Conservation (phyloP, 179 eudicot genomes). For the Gypsophila paniculata region DNA sequence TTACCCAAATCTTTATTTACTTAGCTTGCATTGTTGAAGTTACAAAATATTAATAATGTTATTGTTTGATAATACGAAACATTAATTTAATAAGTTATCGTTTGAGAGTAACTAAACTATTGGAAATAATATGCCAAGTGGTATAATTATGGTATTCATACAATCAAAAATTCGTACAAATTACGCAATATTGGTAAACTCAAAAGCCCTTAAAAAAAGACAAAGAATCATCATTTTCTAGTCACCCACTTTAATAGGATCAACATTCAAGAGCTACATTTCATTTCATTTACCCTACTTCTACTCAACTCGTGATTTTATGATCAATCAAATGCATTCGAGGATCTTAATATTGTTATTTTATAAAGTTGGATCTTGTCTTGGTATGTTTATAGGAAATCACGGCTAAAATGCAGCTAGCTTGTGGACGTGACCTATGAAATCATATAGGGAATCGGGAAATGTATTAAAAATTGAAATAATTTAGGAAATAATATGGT, state of each 20-base stretch:
- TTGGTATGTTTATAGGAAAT: slow-evolving; percentile 2
- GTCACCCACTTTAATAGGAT: not conserved
- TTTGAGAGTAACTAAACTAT: too few relatives aligned
- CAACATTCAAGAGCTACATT: not conserved
- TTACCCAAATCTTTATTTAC: too few relatives aligned
- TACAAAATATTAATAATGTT: too few relatives aligned
- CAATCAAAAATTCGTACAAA: not conserved
- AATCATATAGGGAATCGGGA: too few relatives aligned
- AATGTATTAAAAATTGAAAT: too few relatives aligned
- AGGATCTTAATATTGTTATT: not conserved
- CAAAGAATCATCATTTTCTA: not conserved
- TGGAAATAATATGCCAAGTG: not conserved
- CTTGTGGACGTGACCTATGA: too few relatives aligned
- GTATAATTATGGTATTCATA: not conserved
- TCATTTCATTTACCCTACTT: not conserved
- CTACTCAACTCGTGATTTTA: not conserved
- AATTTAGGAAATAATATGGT: too few relatives aligned
- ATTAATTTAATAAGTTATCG: too few relatives aligned
- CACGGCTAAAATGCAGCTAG: slow-evolving; percentile 2
- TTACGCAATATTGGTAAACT: not conserved
- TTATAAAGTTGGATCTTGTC: slow-evolving; percentile 2
- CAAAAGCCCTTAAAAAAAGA: not conserved
- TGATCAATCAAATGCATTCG: slow-evolving; percentile 11
- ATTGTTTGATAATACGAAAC: too few relatives aligned
- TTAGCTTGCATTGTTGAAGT: too few relatives aligned